Evolutionary conservation across 495 filamentous ascomycete species (phyloP), one percentile per base, ranked within the genome.

Genomic region (Penicillium malachiteum): DNA sequence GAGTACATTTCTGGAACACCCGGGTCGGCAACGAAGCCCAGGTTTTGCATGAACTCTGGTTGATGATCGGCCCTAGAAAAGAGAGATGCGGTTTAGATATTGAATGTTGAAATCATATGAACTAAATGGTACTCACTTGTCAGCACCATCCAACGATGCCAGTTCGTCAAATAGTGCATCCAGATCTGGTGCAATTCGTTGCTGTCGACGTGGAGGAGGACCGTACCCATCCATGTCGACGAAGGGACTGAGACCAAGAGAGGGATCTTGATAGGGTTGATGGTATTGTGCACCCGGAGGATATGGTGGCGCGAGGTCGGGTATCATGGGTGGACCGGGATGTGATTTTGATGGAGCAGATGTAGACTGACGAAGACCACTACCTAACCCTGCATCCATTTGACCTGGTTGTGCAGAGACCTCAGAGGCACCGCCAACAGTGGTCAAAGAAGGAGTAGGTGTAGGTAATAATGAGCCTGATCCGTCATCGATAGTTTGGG

Each of bases 11-110:
- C 73, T 0, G 73, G 70, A 3, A 72, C 63, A 0, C 67, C 69
- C 0, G 66, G 60, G 40, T 75, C 69, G 0, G 73, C 58, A 5
- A 76, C 65, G 17, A 75, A 76, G 3, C 73, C 73, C 7, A 76
- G 55, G 16, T 76, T 76, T 44, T 76, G 73, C 73, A 76, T 76
- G 57, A 76, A 76, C 43, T 76, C 73, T 0, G 70, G 66, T 50
- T 67, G 66, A 49, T 73, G 73, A 41, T 76, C 73, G 43, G 67
- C 44, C 48, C 73, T 76, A 14, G 1, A 30, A 7, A 17, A 14
- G 40, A 26, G 2, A 30, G 10, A 17, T 12, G 41, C 21, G 16
- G 38, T 26, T 61, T 52, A 13, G 45, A 45, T 9, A 21, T 21
- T 18, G 14, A 11, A 9, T 17, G 33, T 11, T 26, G 1, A 50